These are phyloP conservation scores for Dissophora globulifera DNA, from an alignment of 192 early-diverging fungal species.

Conservation along the genomic window DNA sequence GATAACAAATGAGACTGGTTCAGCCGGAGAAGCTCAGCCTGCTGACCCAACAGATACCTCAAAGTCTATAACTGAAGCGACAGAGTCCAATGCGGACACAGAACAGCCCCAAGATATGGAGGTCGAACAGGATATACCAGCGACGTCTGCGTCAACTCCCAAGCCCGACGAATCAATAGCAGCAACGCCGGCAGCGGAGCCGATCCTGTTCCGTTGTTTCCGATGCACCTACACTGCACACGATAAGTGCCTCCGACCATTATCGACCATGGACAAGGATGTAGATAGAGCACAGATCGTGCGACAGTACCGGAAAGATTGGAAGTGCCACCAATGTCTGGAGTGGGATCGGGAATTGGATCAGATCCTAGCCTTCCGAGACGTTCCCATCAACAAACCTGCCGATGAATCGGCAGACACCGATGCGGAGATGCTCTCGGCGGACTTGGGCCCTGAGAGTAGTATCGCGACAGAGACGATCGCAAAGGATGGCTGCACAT, in stretches of 20 bases:
- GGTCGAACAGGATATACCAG: neutral
- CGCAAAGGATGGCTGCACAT: slow-evolving; percentile 14
- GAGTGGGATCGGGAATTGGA: slow-evolving; percentile 53
- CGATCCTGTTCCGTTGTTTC: slow-evolving; percentile 51
- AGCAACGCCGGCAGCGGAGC: neutral
- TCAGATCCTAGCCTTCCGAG: slow-evolving; percentile 39
- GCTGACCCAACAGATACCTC: neutral
- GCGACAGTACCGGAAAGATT: slow-evolving; percentile 46
- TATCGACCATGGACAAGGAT: slow-evolving; percentile 16
- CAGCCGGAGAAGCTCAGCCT: neutral
- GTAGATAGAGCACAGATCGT: slow-evolving; percentile 18
- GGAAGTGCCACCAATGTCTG: slow-evolving; percentile 53
- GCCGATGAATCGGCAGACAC: neutral
- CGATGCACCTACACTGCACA: slow-evolving; percentile 48
- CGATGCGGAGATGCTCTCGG: slow-evolving; percentile 26
- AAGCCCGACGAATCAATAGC: neutral
- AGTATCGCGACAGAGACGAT: neutral
- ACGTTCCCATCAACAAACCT: slow-evolving; percentile 27
- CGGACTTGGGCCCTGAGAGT: neutral
- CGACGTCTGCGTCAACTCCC: neutral
- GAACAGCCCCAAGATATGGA: slow-evolving; percentile 21
- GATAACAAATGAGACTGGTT: neutral
- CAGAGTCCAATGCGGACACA: neutral
- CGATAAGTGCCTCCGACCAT: slow-evolving; percentile 35
- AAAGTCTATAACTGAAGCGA: neutral